These are phyloP conservation scores for Picochlorum costavermella DNA, from an alignment of 139 green algal species.

Conservation along the genomic window DNA sequence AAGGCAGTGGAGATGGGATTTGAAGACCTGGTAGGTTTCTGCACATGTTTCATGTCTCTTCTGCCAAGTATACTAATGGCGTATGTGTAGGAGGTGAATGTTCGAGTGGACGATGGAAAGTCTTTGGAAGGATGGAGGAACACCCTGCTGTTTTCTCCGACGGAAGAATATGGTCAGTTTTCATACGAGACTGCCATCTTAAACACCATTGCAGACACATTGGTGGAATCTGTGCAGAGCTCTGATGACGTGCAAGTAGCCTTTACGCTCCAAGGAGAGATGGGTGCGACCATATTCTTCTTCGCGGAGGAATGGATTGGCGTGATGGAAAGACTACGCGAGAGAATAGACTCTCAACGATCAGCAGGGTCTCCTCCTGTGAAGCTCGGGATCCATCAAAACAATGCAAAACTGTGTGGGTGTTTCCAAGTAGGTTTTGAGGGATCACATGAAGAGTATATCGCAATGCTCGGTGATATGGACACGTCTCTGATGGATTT, in stretches of 20 bases:
- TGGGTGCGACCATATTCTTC: conserved; percentile 21
- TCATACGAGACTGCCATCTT: conserved; percentile 39
- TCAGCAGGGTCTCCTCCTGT: neutral
- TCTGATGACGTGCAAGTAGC: conserved; percentile 3
- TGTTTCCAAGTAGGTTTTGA: conserved; percentile 21
- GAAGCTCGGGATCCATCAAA: conserved; percentile 20
- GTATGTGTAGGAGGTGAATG: conserved; percentile 7
- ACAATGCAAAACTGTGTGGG: conserved; percentile 35
- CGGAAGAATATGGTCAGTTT: conserved; percentile 21
- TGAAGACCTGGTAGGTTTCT: too few species aligned
- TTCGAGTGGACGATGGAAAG: conserved; percentile 21
- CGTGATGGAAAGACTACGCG: neutral
- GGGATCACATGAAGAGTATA: conserved; percentile 14
- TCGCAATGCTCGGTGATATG: conserved; percentile 7
- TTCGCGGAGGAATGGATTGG: conserved; percentile 10
- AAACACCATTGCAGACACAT: conserved; percentile 27
- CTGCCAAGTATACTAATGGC: too few species aligned
- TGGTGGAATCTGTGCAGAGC: neutral
- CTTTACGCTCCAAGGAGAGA: conserved; percentile 9
- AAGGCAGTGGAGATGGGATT: neutral
- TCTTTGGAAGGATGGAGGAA: conserved; percentile 39
- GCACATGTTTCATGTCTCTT: too few species aligned
- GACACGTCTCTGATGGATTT: neutral
- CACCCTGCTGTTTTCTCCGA: conserved; percentile 34
- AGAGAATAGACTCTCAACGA: neutral